Evolutionary conservation across 495 filamentous ascomycete genomes (phyloP), one percentile per base, ranked within the genome.

Genomic region (Xylona heveae): DNA sequence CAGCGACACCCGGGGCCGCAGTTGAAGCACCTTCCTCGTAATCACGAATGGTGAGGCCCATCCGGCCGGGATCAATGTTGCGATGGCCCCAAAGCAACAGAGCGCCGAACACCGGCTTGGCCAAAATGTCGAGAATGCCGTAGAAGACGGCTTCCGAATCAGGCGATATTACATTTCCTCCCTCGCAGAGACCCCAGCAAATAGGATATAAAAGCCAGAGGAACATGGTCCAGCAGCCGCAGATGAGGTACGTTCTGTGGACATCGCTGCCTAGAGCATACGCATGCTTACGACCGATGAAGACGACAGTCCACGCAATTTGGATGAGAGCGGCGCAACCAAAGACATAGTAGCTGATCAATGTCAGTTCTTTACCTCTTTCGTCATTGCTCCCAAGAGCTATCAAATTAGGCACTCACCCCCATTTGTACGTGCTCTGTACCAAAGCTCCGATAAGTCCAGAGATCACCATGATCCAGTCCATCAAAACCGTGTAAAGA

Each of bases 131-230:
- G 9, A 81, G 47, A 13, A 73, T 52, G 19, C 71, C 71, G 39
- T 78, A 80, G 49, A 81, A 80, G 35, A 77, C 48, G n/a, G 62
- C 57, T 38, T 69, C 68, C 2, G 58, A 63, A 35, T 74, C 71
- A 0, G 70, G 62, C 1, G 63, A 44, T 35, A 78, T 72, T 34
- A 62, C 48, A 43, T 79, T 78, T 3, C 71, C 70, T 19, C 73
- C 74, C 38, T 80, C 75, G 24, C 51, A 56, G 6, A 79, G 39
- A 34, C 71, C 76, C 61, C 66, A 80, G 7, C 61, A 61, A 35
- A 80, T 60, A 3, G 75, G 72, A 47, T 79, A 80, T n/a, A 78
- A 46, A 19, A 71, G 62, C 59, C 47, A 82, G 42, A 58, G 54
- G 36, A 72, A 52, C 15, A 66, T 46, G 5, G 62, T 52, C 36